Evolutionary conservation across 306 rosid genomes (phyloP).

Genomic region (Sicyos edulis): DNA sequence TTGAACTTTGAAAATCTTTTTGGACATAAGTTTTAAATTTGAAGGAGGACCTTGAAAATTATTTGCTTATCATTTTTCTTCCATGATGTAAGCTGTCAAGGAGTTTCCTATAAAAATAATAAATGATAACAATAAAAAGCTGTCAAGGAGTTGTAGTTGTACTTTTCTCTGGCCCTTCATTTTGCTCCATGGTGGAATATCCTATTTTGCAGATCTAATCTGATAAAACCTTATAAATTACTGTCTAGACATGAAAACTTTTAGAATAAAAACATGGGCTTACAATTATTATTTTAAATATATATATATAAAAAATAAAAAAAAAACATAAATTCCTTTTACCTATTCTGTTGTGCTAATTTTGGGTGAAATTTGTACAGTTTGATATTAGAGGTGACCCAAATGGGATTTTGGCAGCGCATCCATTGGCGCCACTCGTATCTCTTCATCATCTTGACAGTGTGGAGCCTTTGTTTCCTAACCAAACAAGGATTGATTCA

Average conservation of each 20-base stretch:
- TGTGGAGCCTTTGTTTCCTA: slow-evolving; percentile 53
- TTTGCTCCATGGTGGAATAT: not conserved
- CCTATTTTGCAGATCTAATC: not conserved
- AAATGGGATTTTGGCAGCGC: slow-evolving; percentile 78
- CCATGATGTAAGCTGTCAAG: not conserved
- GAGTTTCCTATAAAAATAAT: not conserved
- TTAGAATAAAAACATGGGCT: too few relatives aligned
- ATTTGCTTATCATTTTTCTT: not conserved
- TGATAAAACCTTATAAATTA: too few relatives aligned
- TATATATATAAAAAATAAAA: too few relatives aligned
- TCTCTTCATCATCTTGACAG: slow-evolving; percentile 81
- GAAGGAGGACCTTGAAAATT: slow-evolving; percentile 1
- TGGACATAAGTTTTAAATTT: not conserved
- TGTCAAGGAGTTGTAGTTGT: too few relatives aligned
- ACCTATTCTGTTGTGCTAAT: not conserved
- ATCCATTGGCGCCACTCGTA: slow-evolving; percentile 74
- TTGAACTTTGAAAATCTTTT: too few relatives aligned
- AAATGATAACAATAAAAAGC: too few relatives aligned
- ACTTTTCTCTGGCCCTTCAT: not conserved
- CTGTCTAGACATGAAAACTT: not conserved
- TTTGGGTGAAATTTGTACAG: slow-evolving; percentile 34
- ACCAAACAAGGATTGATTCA: slow-evolving; percentile 41
- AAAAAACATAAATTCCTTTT: not conserved
- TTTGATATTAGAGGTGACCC: slow-evolving; percentile 68
- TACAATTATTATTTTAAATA: too few relatives aligned